A percentile compares a stretch with the other conserved stretches of the same genome.
These are phyloP conservation scores for Salix caprea DNA, from an alignment of 345 rosid genomes.

Conservation along the genomic window DNA sequence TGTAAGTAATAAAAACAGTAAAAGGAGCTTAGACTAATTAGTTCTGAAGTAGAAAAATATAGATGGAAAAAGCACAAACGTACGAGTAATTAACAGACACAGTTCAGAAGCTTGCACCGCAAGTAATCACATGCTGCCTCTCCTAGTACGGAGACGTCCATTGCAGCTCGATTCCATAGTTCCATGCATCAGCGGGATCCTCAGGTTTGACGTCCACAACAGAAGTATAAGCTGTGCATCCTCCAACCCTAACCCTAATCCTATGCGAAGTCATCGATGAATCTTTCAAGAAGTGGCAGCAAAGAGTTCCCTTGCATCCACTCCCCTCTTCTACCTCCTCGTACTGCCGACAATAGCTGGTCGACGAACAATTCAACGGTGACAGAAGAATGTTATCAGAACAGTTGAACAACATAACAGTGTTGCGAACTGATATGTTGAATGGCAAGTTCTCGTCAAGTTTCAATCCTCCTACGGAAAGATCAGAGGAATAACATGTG, in stretches of 20 bases:
- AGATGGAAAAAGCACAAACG: not conserved
- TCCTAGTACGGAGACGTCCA: conserved; percentile 42
- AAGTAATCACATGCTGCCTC: not conserved
- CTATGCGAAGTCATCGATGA: conserved; percentile 44
- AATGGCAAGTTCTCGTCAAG: conserved; percentile 50
- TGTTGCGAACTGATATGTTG: conserved; percentile 54
- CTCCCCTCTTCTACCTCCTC: conserved; percentile 34
- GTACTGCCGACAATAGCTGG: conserved; percentile 45
- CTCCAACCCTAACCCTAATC: conserved; percentile 52
- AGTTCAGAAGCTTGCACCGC: not conserved
- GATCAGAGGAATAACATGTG: conserved; percentile 49
- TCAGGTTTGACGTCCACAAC: conserved; percentile 33
- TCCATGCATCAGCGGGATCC: conserved; percentile 36
- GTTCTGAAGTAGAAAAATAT: not conserved
- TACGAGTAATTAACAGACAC: not conserved
- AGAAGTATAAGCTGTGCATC: conserved; percentile 53
- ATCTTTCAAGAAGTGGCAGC: conserved; percentile 64
- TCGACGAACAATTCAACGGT: conserved; percentile 49
- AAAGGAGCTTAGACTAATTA: not conserved
- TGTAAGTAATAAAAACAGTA: not conserved
- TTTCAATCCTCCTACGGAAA: conserved; percentile 36
- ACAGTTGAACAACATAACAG: conserved; percentile 56
- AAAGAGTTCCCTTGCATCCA: conserved; percentile 45
- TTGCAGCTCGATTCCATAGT: conserved; percentile 56
- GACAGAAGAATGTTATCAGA: conserved; percentile 36